Evolutionary conservation across 1,139 yeast species (phyloP), one percentile per base, ranked within the genome.

Genomic region (Diutina catenulata): DNA sequence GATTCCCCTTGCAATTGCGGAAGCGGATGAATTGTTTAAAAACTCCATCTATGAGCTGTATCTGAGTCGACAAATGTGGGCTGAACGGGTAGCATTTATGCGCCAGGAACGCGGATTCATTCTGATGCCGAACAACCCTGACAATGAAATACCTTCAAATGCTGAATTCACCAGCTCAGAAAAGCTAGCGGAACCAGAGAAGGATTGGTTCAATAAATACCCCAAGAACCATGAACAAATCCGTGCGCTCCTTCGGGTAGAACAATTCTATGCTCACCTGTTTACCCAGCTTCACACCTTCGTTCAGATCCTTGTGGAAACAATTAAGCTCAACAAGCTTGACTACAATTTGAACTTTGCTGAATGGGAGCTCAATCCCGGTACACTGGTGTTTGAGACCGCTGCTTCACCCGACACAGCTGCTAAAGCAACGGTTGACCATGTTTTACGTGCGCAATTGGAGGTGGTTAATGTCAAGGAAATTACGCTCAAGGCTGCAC

Each of bases 1-100:
- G 10, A 73, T 79, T 0, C 97, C 97, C 0, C 67, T 61, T 39
- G 87, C 95, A 41, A 76, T 88, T 21, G 63, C 70, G 39, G 96
- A 91, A 51, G 96, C 96, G 0, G 58, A 64, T 37, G 53, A 54
- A 5, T 69, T 91, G 6, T 70, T 84, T 43, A 64, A 70, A 23
- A 60, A 72, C 13, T 72, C 82, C 18, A 69, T 86, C 1, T 68
- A 75, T 42, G 80, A 81, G 22, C 77, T 81, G 37, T 74, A 80
- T 40, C 73, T 79, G 2, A 65, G 74, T 37, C 65, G 73, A 40
- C 86, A 88, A 49, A 53, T 84, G 23, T 80, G 91, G 83, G 59
- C 66, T 35, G 94, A 81, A 48, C 59, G 87, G 29, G 76, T 76
- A 38, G 55, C 60, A 33, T 88, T 86, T 47, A 77, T 84, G 74